Base-by-base conservation (phyloP, 768 basidiomycete species). In the Pleurotus cornucopiae region DNA sequence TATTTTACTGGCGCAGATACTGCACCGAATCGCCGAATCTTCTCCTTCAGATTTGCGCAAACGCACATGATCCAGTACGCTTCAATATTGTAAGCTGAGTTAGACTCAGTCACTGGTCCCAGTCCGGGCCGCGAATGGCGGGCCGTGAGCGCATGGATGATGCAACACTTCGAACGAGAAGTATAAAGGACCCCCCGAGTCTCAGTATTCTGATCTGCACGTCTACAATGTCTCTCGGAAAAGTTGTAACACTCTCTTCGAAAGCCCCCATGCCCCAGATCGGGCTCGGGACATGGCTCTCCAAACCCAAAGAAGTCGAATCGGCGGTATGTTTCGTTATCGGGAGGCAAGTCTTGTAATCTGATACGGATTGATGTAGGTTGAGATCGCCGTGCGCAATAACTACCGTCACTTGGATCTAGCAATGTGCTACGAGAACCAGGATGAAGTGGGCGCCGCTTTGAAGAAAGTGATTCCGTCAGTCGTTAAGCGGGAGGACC, bases 381-480 rank as follows among this genome's bases (percentile, higher is more conserved):
- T 90, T 49, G 87, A 89, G 67, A 75, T 77, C 61, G 91, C 92
- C 25, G 78, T 94, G 34, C 75, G 78, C 52, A 78, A 80, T 61
- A 91, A 91, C 1, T 94, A 93, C 68, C 78, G 89, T 48, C 92
- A 95, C 70, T 81, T 95, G 60, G 92, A 95, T 69, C 79, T 89
- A 16, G 92, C 91, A 2, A 80, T 81, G 80, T 75, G 89, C 46
- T 94, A 94, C 70, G 66, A 75, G 59, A 94, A 94, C 69, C 91
- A 92, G 69, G 76, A 83, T 56, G 89, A 88, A 70, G 83, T 90
- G 54, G 86, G 89, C 4, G 75, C 76, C 2, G 88, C 88, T 1
- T 75, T 91, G 64, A 86, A 86, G 70, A 88, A 87, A 65, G 81
- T 92, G 65, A 83, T 91, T 58, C 85, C 85, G 1, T 80, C 81